phyloP scores from a whole-genome alignment of 2,329 filamentous ascomycete genomes.

The Fusarium brevicatenulatum region DNA sequence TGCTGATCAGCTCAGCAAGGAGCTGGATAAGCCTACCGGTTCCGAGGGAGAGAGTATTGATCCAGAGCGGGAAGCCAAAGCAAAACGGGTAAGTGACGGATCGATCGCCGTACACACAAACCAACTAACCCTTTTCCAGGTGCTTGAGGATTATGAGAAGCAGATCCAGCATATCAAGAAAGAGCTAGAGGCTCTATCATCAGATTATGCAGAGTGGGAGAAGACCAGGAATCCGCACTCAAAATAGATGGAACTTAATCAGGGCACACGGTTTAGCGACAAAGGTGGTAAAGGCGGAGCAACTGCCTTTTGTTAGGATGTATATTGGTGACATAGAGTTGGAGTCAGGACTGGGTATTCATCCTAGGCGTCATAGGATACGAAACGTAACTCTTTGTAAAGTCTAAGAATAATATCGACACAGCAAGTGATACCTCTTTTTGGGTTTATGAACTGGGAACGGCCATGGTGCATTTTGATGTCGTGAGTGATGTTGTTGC shows the following conservation, averaged over 20 bases:
- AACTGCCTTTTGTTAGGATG: conserved; percentile 31
- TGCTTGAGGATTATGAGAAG: conserved; percentile 83
- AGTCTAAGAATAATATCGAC: conserved; percentile 20
- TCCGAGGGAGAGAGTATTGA: conserved; percentile 68
- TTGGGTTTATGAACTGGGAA: not conserved
- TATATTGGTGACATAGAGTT: conserved; percentile 34
- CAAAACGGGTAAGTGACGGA: conserved; percentile 72
- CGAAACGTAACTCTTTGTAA: conserved; percentile 29
- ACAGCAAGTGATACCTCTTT: conserved; percentile 9
- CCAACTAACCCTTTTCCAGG: conserved; percentile 56
- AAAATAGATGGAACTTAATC: conserved; percentile 43
- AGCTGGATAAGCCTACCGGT: conserved; percentile 74
- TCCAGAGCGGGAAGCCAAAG: conserved; percentile 75
- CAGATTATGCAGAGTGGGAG: conserved; percentile 67
- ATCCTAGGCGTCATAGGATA: conserved; percentile 39
- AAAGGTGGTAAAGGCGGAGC: not conserved
- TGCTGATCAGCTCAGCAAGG: conserved; percentile 75
- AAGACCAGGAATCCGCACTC: conserved; percentile 57
- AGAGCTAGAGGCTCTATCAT: conserved; percentile 72
- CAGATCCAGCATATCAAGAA: conserved; percentile 81
- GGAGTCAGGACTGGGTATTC: conserved; percentile 37
- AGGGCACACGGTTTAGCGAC: not conserved
- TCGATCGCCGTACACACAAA: not conserved
- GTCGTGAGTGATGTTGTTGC: conserved; percentile 29
- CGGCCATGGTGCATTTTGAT: conserved; percentile 6